Conservation (phyloP, 2,329 filamentous ascomycete genomes). For the Hymenotorrendiella dingleyae region DNA sequence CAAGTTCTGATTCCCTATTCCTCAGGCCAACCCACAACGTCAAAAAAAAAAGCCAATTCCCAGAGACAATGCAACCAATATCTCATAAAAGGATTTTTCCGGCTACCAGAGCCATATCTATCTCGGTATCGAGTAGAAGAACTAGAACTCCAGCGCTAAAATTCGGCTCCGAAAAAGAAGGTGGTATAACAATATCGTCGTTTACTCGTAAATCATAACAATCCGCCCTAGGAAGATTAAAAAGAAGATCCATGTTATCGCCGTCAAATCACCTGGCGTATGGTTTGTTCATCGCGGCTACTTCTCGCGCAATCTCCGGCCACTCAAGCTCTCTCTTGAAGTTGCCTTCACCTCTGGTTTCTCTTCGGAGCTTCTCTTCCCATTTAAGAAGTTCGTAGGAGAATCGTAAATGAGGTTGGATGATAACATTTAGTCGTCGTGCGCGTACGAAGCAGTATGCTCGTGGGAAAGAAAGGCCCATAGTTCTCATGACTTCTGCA, state of each 20-base stretch:
- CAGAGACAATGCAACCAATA: no score
- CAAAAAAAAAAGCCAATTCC: no score
- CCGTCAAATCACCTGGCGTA: conserved; percentile 58
- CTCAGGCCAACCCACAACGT: no score
- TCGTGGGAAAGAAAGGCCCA: conserved; percentile 76
- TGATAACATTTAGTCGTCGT: conserved; percentile 90
- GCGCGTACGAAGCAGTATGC: conserved; percentile 97
- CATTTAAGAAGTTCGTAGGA: conserved; percentile 93
- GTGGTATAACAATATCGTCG: conserved; percentile 5
- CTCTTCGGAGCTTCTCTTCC: conserved; percentile 68
- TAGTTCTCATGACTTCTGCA: conserved; percentile 88
- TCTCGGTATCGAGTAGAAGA: no score
- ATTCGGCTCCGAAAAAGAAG: conserved; percentile 4
- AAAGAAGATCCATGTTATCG: neutral
- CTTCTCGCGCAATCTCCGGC: conserved; percentile 80
- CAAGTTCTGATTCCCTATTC: no score
- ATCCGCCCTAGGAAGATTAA: neutral
- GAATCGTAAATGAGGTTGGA: conserved; percentile 92
- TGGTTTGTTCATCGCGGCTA: conserved; percentile 92
- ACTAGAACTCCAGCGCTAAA: no score
- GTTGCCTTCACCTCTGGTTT: conserved; percentile 34
- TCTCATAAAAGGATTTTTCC: no score
- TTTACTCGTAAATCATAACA: conserved; percentile 16
- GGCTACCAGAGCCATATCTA: no score
- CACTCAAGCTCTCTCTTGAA: conserved; percentile 82